Base-by-base conservation (phyloP, 2,329 filamentous ascomycete species). In the Lachnellula cervina region DNA sequence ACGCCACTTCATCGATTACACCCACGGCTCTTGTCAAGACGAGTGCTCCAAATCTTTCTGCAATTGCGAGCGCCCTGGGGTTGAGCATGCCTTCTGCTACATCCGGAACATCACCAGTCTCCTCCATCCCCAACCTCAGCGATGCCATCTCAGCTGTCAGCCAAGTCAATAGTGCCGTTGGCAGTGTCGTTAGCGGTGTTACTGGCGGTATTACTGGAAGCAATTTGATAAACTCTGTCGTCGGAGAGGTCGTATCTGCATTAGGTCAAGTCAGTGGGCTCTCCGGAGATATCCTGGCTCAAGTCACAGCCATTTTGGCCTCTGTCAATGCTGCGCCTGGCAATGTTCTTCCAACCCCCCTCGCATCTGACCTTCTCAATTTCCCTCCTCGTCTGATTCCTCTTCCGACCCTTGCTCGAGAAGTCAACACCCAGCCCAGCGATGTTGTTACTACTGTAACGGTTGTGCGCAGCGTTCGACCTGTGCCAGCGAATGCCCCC, bases 251-350 rank as follows among this genome's bases (percentile, higher is more conserved):
- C 11, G 51, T 49, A 9, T 58, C 58, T 1, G 59, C 59, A 28
- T 42, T 60, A 14, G 47, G 25, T 14, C 52, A 57, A 19, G 23
- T 53, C 48, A 50, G 48, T 38, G 53, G 59, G 23, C 48, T 60
- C 4, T 48, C 56, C 3, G 56, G 56, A 9, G 23, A 38, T 9
- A 21, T 58, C 2, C 23, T 58, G 25, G 56, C 47, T 11, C 42
- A 56, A 21, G 19, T 60, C 8, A 55, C 53, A 21, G 49, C 53
- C 11, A 48, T 46, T 6, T 45, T 60, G n/a, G 56, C 23, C 46
- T 53, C 25, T 23, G 38, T 38, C 13, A 52, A 28, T 32, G 48
- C 19, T 4, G n/a, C 19, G 16, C 25, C 35, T n/a, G 46, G 21
- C 2, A 34, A 19, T 25, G n/a, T 50, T 21, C 28, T 53, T 25